Evolutionary conservation across 225 moss, liverwort and hornwort genomes (phyloP).

Genomic region (Pseudisothecium myosuroides): DNA sequence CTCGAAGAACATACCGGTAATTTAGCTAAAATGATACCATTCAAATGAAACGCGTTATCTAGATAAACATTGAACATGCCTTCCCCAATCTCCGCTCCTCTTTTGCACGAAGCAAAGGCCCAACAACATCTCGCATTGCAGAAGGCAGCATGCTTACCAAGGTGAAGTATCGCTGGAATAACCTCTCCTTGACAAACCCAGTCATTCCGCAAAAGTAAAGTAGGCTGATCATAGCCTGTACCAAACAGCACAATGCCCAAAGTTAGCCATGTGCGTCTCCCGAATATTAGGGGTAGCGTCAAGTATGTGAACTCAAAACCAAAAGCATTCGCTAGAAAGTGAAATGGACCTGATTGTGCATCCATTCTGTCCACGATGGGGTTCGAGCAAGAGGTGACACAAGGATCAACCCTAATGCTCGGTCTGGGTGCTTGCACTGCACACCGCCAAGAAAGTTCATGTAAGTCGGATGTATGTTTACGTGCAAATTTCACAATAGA

Average conservation of each 20-base stretch:
- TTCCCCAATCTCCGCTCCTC: background rate
- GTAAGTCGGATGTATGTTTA: background rate
- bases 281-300: background rate
- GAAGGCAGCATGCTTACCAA: slow-evolving; percentile 11
- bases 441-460: background rate
- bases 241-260: background rate
- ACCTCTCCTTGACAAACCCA: slow-evolving; percentile 71
- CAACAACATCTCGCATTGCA: background rate
- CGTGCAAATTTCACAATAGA: background rate
- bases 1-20: background rate
- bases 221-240: slow-evolving; percentile 60
- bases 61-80: background rate
- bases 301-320: background rate
- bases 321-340: background rate
- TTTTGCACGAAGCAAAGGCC: background rate
- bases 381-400: slow-evolving; percentile 74
- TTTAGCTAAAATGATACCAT: background rate
- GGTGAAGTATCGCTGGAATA: slow-evolving; percentile 77
- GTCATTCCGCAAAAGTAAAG: slow-evolving; percentile 87
- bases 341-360: slow-evolving; percentile 65
- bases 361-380: slow-evolving; percentile 87
- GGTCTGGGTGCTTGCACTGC: slow-evolving; percentile 72
- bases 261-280: background rate
- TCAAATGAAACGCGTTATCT: background rate
- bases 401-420: slow-evolving; percentile 71